Evolutionary conservation across 371 early-diverging fungal genomes (phyloP).

Genomic region (Mucor plumbeus): DNA sequence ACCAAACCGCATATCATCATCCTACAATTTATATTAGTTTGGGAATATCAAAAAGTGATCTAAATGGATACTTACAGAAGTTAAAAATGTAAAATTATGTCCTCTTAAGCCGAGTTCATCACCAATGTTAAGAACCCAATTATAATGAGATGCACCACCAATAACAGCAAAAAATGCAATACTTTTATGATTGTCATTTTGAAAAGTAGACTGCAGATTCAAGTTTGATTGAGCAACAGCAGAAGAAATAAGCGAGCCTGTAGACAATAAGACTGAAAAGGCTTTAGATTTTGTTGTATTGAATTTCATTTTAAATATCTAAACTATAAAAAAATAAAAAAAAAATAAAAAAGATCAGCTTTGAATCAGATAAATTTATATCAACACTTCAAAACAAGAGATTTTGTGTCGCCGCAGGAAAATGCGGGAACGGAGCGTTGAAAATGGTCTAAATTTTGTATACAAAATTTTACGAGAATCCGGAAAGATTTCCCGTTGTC

Average conservation of each 20-base stretch:
- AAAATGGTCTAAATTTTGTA: neutral
- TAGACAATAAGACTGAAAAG: neutral
- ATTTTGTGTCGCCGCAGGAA: too few relatives aligned
- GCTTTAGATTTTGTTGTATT: neutral
- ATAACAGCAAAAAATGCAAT: slow-evolving; percentile 1
- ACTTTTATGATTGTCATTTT: neutral
- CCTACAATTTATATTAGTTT: neutral
- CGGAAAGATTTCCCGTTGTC: too few relatives aligned
- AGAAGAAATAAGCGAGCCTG: neutral
- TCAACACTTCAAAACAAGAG: neutral
- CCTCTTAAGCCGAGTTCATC: slow-evolving; percentile 11
- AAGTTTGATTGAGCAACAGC: neutral
- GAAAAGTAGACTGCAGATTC: slow-evolving; percentile 8
- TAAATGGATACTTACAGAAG: slow-evolving; percentile 15
- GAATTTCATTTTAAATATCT: neutral
- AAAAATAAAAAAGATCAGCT: neutral
- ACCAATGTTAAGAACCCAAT: slow-evolving; percentile 14
- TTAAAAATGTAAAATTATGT: slow-evolving; percentile 14
- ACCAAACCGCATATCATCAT: slow-evolving; percentile 8
- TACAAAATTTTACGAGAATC: neutral
- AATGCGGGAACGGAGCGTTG: neutral
- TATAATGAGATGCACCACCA: slow-evolving; percentile 19
- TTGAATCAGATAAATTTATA: neutral
- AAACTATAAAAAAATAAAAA: neutral
- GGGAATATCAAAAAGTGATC: neutral